These are phyloP conservation scores for Aureobasidium leucospermi DNA, from an alignment of 2,329 filamentous ascomycete genomes.

Conservation along the genomic window DNA sequence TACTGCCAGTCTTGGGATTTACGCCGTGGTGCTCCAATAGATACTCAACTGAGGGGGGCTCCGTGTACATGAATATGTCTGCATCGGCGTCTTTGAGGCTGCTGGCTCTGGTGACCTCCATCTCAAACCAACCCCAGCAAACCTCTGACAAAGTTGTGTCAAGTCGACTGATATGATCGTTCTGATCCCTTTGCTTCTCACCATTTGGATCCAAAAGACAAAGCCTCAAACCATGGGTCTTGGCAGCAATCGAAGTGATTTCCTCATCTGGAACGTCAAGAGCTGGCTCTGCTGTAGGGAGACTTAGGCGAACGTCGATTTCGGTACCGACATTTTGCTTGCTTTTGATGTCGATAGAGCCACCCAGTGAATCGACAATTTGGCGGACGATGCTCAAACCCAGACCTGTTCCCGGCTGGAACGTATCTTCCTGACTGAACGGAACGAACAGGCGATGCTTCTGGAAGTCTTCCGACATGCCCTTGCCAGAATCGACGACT, in stretches of 20 bases:
- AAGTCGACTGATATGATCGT: slow-evolving; percentile 10
- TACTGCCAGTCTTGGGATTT: not conserved
- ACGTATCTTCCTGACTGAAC: slow-evolving; percentile 56
- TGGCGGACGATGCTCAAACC: slow-evolving; percentile 56
- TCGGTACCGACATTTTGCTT: slow-evolving; percentile 45
- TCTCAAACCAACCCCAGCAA: slow-evolving; percentile 15
- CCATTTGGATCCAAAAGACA: slow-evolving; percentile 12
- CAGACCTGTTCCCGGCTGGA: slow-evolving; percentile 55
- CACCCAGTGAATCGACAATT: slow-evolving; percentile 54
- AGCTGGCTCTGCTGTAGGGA: not conserved
- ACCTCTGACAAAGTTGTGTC: slow-evolving; percentile 12
- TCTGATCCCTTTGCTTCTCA: not conserved
- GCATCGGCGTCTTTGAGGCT: slow-evolving; percentile 6
- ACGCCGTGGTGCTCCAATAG: slow-evolving; percentile 12
- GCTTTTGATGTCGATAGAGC: slow-evolving; percentile 50
- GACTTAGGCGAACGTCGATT: slow-evolving; percentile 10
- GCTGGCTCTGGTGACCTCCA: slow-evolving; percentile 11
- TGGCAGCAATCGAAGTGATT: not conserved
- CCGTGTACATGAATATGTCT: slow-evolving; percentile 15
- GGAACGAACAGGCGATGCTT: slow-evolving; percentile 54
- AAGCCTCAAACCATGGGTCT: slow-evolving; percentile 9
- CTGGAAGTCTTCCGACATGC: slow-evolving; percentile 58
- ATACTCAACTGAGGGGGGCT: slow-evolving; percentile 13
- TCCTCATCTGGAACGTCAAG: not conserved
- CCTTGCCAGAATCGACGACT: slow-evolving; percentile 58